These are phyloP conservation scores for Malus orientalis DNA, from an alignment of 306 rosid genomes.

Conservation along the genomic window DNA sequence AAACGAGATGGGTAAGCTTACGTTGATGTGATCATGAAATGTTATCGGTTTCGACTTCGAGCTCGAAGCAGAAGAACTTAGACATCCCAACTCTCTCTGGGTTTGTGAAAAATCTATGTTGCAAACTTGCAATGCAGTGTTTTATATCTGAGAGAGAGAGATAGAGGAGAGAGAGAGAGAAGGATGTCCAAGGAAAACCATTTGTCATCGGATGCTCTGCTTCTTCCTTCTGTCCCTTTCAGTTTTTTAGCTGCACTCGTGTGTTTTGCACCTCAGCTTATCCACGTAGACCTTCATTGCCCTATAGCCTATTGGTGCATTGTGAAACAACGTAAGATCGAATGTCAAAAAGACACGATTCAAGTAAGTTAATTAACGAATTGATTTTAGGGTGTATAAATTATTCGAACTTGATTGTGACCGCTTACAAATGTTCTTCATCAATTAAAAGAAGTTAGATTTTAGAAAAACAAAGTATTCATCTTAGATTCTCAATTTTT, in stretches of 20 bases:
- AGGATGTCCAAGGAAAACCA: conserved; percentile 12
- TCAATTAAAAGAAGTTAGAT: too few relatives aligned
- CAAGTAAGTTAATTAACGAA: too few relatives aligned
- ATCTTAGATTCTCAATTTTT: too few relatives aligned
- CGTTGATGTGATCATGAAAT: not conserved
- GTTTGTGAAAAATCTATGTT: conserved; percentile 9
- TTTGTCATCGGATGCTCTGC: conserved; percentile 29
- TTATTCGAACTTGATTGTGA: too few relatives aligned
- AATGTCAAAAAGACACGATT: too few relatives aligned
- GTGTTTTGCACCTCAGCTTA: not conserved
- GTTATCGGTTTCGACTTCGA: conserved; percentile 10
- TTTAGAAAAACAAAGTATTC: too few relatives aligned
- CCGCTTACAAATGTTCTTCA: too few relatives aligned
- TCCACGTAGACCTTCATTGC: not conserved
- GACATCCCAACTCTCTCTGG: not conserved
- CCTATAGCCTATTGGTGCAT: not conserved
- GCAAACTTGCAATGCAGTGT: not conserved
- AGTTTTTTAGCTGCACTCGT: not conserved
- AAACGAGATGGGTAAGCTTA: conserved; percentile 6
- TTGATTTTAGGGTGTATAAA: too few relatives aligned
- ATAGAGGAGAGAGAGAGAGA: not conserved
- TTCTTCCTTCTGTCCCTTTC: conserved; percentile 13
- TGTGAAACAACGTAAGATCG: too few relatives aligned
- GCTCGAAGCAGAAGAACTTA: not conserved
- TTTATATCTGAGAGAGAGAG: not conserved